These are phyloP conservation scores for Graphilbum ipis-grandicollis DNA, from an alignment of 2,329 filamentous ascomycete genomes.

Conservation along the genomic window DNA sequence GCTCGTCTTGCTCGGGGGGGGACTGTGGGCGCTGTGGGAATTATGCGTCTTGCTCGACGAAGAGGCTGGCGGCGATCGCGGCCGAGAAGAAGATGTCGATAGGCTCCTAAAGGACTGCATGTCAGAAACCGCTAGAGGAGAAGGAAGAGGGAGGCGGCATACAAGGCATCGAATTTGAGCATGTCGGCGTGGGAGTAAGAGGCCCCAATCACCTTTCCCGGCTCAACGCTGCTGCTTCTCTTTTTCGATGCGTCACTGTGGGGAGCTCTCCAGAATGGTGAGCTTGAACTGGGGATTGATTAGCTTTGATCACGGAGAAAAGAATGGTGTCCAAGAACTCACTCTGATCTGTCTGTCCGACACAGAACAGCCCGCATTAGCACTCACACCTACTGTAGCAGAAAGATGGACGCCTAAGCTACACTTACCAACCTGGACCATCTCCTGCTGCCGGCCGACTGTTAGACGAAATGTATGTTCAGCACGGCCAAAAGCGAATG, in stretches of 20 bases:
- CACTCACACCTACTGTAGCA: neutral
- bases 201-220: slow-evolving; percentile 71
- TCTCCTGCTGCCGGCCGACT: slow-evolving; percentile 48
- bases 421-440: slow-evolving; percentile 92
- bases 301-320: no score
- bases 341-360: slow-evolving; percentile 46
- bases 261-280: slow-evolving; percentile 72
- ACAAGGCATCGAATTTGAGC: slow-evolving; percentile 72
- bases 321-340: no score
- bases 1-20: slow-evolving; percentile 31
- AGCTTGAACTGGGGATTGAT: slow-evolving; percentile 54
- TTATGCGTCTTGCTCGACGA: slow-evolving; percentile 11
- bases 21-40: slow-evolving; percentile 15
- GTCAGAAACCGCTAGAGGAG: slow-evolving; percentile 11
- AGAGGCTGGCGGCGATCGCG: slow-evolving; percentile 58
- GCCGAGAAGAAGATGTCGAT: slow-evolving; percentile 43
- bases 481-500: no score
- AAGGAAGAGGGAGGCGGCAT: slow-evolving; percentile 16
- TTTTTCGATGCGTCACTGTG: slow-evolving; percentile 36
- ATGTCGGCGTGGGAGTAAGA: slow-evolving; percentile 95
- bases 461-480: neutral
- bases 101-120: slow-evolving; percentile 29
- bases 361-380: no score
- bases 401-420: neutral
- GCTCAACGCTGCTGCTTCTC: slow-evolving; percentile 29